Percentiles rank a stretch among this genome's conserved stretches.
These are phyloP conservation scores for Gnetum montanum DNA, from an alignment of 75 land plant species.

Conservation along the genomic window DNA sequence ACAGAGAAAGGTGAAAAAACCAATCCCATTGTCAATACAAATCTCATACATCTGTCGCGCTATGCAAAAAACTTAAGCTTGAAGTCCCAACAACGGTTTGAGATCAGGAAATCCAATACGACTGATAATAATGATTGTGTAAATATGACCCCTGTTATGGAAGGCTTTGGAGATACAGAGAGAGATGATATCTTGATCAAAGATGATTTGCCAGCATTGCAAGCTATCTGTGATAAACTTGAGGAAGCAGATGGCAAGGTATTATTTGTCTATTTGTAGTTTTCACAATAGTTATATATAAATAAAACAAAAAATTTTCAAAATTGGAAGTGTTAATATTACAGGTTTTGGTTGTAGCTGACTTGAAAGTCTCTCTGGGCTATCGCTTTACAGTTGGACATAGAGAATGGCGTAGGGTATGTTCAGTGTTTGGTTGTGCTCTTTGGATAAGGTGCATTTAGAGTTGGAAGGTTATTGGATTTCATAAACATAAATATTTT, in stretches of 20 bases:
- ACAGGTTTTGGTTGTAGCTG: constrained; percentile 88
- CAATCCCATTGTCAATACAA: constrained; percentile 47
- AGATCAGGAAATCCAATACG: constrained; percentile 44
- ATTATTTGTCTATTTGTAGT: not conserved
- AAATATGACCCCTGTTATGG: constrained; percentile 5
- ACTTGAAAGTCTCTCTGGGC: constrained; percentile 71
- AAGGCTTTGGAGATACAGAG: constrained; percentile 8
- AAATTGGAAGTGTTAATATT: no score
- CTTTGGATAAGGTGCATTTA: not conserved
- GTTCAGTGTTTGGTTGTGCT: not conserved
- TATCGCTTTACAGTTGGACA: constrained; percentile 53
- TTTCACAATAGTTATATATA: not conserved
- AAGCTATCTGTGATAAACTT: constrained; percentile 78
- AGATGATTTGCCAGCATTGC: constrained; percentile 82
- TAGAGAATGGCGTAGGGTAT: constrained; percentile 84
- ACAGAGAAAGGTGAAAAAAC: constrained; percentile 17
- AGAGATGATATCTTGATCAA: constrained; percentile 49
- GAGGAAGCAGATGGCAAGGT: constrained; percentile 82
- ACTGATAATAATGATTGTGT: constrained; percentile 9
- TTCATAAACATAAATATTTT: no score
- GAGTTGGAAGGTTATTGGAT: not conserved
- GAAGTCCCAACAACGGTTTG: constrained; percentile 70
- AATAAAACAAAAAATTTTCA: not conserved
- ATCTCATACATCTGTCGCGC: constrained; percentile 70
- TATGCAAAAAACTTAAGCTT: constrained; percentile 64